Conservation (phyloP, 2,329 filamentous ascomycete genomes). For the Apiospora hydei region DNA sequence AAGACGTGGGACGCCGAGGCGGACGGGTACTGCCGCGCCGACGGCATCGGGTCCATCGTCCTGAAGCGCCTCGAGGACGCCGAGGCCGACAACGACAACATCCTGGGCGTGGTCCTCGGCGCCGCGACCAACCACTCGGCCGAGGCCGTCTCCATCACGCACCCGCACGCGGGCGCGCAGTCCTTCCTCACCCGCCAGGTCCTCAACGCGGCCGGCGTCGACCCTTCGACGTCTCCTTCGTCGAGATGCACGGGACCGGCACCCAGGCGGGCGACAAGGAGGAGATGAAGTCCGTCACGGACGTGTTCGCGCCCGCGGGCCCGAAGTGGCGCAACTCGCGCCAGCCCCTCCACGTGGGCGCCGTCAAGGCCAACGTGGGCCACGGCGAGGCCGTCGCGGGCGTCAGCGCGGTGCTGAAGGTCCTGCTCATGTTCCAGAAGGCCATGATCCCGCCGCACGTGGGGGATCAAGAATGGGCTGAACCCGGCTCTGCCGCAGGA, state of each 20-base stretch:
- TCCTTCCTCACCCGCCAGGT: conserved; percentile 65
- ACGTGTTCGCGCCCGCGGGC: conserved; percentile 59
- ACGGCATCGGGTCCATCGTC: conserved; percentile 34
- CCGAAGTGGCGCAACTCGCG: conserved; percentile 38
- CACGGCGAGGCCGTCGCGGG: conserved; percentile 55
- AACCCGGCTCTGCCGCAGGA: conserved; percentile 53
- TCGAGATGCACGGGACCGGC: conserved; percentile 75
- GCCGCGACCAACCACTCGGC: conserved; percentile 76
- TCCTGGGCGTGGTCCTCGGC: conserved; percentile 49
- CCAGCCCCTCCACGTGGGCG: conserved; percentile 53
- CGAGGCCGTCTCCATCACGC: conserved; percentile 74
- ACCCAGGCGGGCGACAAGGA: conserved; percentile 73
- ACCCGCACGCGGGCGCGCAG: conserved; percentile 71
- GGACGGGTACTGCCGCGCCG: conserved; percentile 55
- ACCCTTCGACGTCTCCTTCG: conserved; percentile 63
- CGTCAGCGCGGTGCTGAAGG: conserved; percentile 48
- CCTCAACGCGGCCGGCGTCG: conserved; percentile 63
- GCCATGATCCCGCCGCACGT: conserved; percentile 54
- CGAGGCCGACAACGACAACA: conserved; percentile 33
- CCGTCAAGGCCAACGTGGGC: conserved; percentile 57
- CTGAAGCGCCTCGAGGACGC: conserved; percentile 37
- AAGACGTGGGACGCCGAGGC: conserved; percentile 71
- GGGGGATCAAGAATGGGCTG: conserved; percentile 57
- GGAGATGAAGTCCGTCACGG: conserved; percentile 69
- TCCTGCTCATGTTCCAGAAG: conserved; percentile 52